Base-by-base conservation (phyloP, 345 rosid genomes). In the Clarkia xantiana region DNA sequence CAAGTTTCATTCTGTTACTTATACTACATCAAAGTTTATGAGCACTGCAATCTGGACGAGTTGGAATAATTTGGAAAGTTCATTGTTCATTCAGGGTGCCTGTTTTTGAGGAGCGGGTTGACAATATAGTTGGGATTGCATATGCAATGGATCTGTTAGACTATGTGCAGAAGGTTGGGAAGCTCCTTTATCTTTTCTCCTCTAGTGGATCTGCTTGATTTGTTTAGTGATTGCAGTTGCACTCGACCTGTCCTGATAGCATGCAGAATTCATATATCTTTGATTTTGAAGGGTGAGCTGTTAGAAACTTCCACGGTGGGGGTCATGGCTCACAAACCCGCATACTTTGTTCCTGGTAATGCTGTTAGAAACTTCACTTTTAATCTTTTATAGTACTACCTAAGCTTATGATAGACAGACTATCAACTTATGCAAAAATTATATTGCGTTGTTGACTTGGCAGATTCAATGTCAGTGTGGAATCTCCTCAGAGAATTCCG, bases 381-480 rank as follows among this genome's bases (percentile, higher is more conserved):
- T 22, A 40, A 16, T 22, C 15, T 29, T 29, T 49, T 22, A 40
- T 13, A 29, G 42, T 14, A 25, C 53, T 25, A 49, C 40, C 20
- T 14, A 15, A 49, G 36, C 36, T 29, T 29, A 29, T 29, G 36
- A 5, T 29, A 10, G 36, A 29, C 6, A 10, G 36, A 29, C 6
- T 29, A 29, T 29, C 8, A 29, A 29, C 36, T 0, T 29, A 29
- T 29, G 36, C 36, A 29, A 29, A 29, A 29, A 29, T 29, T 29
- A 29, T 29, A 7, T 29, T 45, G 17, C 44, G 53, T 64, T 50
- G 45, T 45, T 55, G 57, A 36, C 57, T 62, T 55, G 74, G 71
- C 87, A 84, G 98, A 91, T 80, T 86, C 98, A 53, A 91, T 91
- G 98, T 84, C 93, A 25, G 98, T 91, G 66, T 86, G 98, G 96